Percentiles rank a stretch among this genome's conserved stretches.
Conservation (phyloP, 495 filamentous ascomycete species). For the Aspergillus steynii region DNA sequence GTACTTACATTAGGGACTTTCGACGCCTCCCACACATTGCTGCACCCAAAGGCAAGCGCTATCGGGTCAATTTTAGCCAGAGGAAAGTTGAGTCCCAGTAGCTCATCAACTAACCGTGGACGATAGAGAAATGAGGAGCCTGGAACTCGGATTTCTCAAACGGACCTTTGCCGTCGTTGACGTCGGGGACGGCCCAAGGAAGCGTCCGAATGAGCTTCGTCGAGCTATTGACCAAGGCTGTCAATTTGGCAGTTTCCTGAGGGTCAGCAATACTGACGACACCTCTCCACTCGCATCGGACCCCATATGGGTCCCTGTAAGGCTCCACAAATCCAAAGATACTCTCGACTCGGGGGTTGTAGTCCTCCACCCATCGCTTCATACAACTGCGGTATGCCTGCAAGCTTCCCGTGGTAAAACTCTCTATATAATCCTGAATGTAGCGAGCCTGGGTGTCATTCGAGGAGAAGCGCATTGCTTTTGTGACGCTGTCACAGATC, state of each 20-base stretch:
- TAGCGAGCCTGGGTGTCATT: neutral
- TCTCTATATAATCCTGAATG: neutral
- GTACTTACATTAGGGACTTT: conserved; percentile 1
- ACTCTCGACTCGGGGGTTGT: neutral
- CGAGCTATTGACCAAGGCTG: neutral
- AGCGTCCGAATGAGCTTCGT: neutral
- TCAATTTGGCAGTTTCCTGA: neutral
- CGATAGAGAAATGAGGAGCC: neutral
- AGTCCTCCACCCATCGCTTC: neutral
- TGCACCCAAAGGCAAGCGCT: conserved; percentile 1
- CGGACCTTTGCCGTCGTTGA: conserved; percentile 2
- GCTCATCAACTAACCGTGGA: neutral
- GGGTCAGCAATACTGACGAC: conserved; percentile 1
- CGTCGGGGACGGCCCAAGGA: neutral
- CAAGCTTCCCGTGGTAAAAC: neutral
- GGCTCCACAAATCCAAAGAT: conserved; percentile 2
- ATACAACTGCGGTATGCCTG: neutral
- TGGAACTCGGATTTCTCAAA: neutral
- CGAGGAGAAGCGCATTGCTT: neutral
- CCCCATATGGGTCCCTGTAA: neutral
- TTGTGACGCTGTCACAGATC: neutral
- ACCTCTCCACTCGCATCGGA: neutral
- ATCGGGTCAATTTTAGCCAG: neutral
- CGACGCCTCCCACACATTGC: neutral
- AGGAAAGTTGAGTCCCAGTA: neutral